A percentile compares a stretch with the other conserved stretches of the same genome.
Conservation (phyloP, 2,329 filamentous ascomycete species). For the Neofusicoccum kwambonambiense region DNA sequence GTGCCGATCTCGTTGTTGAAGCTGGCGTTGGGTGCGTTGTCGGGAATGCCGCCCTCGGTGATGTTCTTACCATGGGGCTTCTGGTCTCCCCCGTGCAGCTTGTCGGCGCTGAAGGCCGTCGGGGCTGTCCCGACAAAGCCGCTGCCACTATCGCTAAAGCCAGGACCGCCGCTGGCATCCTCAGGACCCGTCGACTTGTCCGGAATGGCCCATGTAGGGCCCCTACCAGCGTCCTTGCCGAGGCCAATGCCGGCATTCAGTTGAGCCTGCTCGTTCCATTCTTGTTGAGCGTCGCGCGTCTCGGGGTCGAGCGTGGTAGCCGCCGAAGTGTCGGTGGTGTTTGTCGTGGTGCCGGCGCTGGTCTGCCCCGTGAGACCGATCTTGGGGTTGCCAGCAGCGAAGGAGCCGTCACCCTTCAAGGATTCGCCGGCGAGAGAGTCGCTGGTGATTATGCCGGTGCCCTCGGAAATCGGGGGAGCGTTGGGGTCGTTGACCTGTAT, state of each 20-base stretch:
- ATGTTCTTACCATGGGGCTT: constrained; percentile 55
- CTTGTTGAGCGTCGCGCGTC: constrained; percentile 43
- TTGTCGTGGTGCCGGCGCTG: constrained; percentile 54
- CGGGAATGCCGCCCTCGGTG: constrained; percentile 48
- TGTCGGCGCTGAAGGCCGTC: constrained; percentile 37
- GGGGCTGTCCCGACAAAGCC: constrained; percentile 34
- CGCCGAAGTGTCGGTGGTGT: constrained; percentile 55
- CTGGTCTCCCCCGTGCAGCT: constrained; percentile 27
- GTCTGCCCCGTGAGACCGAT: constrained; percentile 51
- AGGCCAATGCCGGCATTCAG: constrained; percentile 41
- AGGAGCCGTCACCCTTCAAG: constrained; percentile 57
- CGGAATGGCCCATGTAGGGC: constrained; percentile 34
- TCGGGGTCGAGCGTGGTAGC: constrained; percentile 52
- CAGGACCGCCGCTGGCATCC: constrained; percentile 36
- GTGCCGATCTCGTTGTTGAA: constrained; percentile 54
- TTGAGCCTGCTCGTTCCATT: constrained; percentile 40
- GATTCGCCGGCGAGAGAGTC: constrained; percentile 80
- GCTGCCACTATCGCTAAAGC: constrained; percentile 22
- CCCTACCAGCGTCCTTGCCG: constrained; percentile 36
- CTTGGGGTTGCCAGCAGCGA: constrained; percentile 58
- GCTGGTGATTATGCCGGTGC: constrained; percentile 60
- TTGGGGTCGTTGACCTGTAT: constrained; percentile 49
- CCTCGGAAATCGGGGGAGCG: constrained; percentile 55
- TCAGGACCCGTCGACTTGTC: constrained; percentile 32
- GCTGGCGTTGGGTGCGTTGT: constrained; percentile 48